Evolutionary conservation across 1,139 yeast species (phyloP).

Genomic region (Geotrichum klebahnii): DNA sequence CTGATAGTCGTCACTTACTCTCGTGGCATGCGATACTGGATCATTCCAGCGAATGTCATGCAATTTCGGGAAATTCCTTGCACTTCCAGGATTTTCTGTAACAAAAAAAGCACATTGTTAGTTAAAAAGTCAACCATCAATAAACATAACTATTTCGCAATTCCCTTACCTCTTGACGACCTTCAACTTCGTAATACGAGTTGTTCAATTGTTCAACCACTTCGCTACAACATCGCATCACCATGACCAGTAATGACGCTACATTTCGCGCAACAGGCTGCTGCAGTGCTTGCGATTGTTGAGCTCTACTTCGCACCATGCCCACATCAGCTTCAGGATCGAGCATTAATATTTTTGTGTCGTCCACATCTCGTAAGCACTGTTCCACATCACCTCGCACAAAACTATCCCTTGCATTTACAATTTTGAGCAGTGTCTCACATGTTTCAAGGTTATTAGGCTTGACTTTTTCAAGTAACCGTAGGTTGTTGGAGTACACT

Average conservation of each 20-base stretch:
- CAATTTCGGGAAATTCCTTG: conserved; percentile 74
- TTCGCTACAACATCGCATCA: conserved; percentile 73
- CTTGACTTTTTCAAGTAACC: conserved; percentile 35
- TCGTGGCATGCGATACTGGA: conserved; percentile 91
- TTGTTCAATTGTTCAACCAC: conserved; percentile 50
- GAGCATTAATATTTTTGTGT: conserved; percentile 65
- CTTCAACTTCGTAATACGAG: conserved; percentile 48
- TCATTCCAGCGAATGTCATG: conserved; percentile 93
- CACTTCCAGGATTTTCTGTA: conserved; percentile 52
- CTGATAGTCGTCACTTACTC: conserved; percentile 41
- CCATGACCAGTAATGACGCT: conserved; percentile 73
- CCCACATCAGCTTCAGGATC: conserved; percentile 45
- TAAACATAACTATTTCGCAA: not conserved
- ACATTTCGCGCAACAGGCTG: conserved; percentile 73
- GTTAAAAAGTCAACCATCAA: not conserved
- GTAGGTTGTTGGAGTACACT: conserved; percentile 38
- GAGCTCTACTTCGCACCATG: conserved; percentile 52
- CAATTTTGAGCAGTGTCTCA: conserved; percentile 58
- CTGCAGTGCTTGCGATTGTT: conserved; percentile 57
- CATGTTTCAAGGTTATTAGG: conserved; percentile 51
- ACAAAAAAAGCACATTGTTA: not conserved
- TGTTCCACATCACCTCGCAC: conserved; percentile 57
- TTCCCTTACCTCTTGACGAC: conserved; percentile 41
- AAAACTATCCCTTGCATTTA: conserved; percentile 62
- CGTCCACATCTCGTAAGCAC: conserved; percentile 53